Evolutionary conservation across 2,329 filamentous ascomycete species (phyloP), one percentile per base, ranked within the genome.

Genomic region (Sclerotinia subarctica): DNA sequence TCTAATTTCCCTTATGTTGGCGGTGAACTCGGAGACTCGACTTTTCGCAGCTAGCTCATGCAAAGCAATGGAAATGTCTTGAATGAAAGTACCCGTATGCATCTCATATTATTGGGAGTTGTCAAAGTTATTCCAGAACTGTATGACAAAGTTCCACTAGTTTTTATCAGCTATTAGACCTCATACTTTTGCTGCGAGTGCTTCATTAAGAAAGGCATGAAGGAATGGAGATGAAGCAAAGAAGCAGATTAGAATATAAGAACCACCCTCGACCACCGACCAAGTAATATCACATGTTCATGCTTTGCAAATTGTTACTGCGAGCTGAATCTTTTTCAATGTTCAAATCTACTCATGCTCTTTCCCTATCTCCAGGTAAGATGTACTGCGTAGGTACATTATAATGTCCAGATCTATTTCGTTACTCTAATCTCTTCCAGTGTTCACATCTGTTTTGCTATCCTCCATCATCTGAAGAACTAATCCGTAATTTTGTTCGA

Each of bases 1-100:
- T 24, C 51, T 49, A 59, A 58, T 66, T 38, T 58, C 63, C 63
- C n/a, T 26, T 26, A 5, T 59, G 63, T 32, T 58, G 63, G 63
- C 63, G 52, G 63, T 66, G 63, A 59, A 59, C 63, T 66, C 24
- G 52, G 10, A 58, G 51, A 66, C 63, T 66, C 44, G 38, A 59
- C 42, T 49, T 59, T 58, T 65, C 26, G 21, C 15, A 58, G 38
- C 52, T 59, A 59, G 21, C 52, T 49, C 52, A 66, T 58, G 63
- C 52, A 66, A 38, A 58, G 63, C 19, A 49, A 66, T 58, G 54
- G 53, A 58, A 29, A 58, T 49, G 63, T 58, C 63, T 58, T 47
- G 52, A 58, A 47, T 21, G n/a, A 24, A 56, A 35, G 63, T 21
- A 64, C 7, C 7, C 7, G 42, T 35, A 65, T 57, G 44, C 13